These are phyloP conservation scores for Aspergillus leporis DNA, from an alignment of 495 filamentous ascomycete genomes.

Conservation along the genomic window DNA sequence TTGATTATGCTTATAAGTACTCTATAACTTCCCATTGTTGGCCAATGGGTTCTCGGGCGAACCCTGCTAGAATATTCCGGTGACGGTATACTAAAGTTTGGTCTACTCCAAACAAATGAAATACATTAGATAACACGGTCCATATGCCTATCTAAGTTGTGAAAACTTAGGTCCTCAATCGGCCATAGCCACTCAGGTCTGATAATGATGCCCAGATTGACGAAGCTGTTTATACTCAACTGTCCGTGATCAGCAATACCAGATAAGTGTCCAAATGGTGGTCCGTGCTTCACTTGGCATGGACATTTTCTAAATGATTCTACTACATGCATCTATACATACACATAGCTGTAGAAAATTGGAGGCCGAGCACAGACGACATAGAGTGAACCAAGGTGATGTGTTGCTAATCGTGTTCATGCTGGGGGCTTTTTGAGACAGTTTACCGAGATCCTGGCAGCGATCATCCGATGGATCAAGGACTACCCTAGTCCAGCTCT, in stretches of 20 bases:
- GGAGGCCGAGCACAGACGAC: not conserved
- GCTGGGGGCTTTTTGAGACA: not conserved
- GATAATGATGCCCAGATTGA: not conserved
- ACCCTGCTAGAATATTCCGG: not conserved
- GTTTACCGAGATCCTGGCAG: constrained; percentile 6
- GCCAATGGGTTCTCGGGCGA: not conserved
- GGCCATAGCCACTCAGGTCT: not conserved
- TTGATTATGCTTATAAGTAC: not conserved
- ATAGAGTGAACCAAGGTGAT: constrained; percentile 4
- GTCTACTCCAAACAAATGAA: not conserved
- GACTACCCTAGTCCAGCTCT: not conserved
- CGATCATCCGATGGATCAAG: constrained; percentile 14
- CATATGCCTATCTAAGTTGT: not conserved
- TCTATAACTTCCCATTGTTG: not conserved
- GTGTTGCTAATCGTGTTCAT: constrained; percentile 16
- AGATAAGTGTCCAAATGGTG: not conserved
- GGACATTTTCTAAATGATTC: not conserved
- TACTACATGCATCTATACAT: not conserved
- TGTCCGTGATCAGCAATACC: not conserved
- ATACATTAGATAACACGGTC: not conserved
- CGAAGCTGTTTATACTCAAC: not conserved
- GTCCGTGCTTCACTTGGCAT: not conserved
- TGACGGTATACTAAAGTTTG: not conserved
- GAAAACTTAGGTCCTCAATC: not conserved
- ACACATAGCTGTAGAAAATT: not conserved